A percentile compares a stretch with the other conserved stretches of the same genome.
phyloP scores from a whole-genome alignment of 1,284 basidiomycete genomes.

The Gomphus sp. region DNA sequence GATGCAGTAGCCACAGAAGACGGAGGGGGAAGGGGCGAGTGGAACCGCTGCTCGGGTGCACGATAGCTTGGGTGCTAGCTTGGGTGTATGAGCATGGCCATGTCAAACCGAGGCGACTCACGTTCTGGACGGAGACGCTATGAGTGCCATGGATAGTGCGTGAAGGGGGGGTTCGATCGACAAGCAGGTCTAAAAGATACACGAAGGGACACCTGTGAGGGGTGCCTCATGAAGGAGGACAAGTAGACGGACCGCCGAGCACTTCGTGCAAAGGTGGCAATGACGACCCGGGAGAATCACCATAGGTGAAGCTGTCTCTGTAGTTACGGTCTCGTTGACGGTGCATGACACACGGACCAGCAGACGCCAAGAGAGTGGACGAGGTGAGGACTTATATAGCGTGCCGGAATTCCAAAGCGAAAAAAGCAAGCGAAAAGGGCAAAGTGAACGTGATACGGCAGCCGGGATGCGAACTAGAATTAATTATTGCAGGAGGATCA shows the following conservation, averaged over 20 bases:
- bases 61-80: not conserved
- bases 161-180: not conserved
- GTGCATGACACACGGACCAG: not conserved
- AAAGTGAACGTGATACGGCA: not conserved
- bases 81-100: not conserved
- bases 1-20: not conserved
- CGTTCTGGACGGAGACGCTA: not conserved
- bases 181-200: not conserved
- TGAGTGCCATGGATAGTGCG: not conserved
- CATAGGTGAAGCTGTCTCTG: not conserved
- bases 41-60: not conserved
- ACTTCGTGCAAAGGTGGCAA: slow-evolving; percentile 5
- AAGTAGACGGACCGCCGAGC: slow-evolving; percentile 2
- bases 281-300: not conserved
- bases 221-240: not conserved
- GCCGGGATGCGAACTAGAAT: not conserved
- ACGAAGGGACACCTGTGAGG: not conserved
- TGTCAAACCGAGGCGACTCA: not conserved
- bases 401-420: not conserved
- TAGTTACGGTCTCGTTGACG: not conserved
- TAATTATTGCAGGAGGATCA: not conserved
- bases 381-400: not conserved
- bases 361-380: not conserved
- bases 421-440: not conserved
- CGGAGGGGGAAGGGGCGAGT: not conserved